A percentile compares a stretch with the other conserved stretches of the same genome.
Conservation (phyloP, 768 basidiomycete species). For the Calvatia gigantea region DNA sequence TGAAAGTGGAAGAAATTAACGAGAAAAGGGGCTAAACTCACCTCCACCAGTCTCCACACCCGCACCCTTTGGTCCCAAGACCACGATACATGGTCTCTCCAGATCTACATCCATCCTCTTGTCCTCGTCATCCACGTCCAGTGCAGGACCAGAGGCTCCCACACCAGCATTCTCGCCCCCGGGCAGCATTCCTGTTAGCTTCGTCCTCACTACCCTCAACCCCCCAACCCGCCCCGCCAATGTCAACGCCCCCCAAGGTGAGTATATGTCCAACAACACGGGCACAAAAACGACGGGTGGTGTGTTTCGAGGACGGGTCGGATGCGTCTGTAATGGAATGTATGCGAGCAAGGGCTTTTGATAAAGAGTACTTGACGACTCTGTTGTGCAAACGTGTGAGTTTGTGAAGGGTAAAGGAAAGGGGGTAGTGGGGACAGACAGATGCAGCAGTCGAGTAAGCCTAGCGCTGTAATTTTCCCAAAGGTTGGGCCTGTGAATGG, state of each 20-base stretch:
- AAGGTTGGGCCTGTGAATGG: neutral
- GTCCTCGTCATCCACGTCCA: slow-evolving; percentile 11
- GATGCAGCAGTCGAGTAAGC: slow-evolving; percentile 87
- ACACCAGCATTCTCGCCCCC: neutral
- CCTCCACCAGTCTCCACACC: too few relatives aligned
- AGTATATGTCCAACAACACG: slow-evolving; percentile 90
- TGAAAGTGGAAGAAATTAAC: too few relatives aligned
- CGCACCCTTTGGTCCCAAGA: neutral
- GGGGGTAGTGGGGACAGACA: slow-evolving; percentile 48
- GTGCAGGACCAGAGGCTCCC: slow-evolving; percentile 11
- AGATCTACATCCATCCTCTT: neutral
- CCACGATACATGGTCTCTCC: neutral
- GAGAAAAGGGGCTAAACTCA: too few relatives aligned
- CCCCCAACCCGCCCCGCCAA: neutral
- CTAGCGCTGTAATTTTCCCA: slow-evolving; percentile 27
- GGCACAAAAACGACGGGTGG: slow-evolving; percentile 91
- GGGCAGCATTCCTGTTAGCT: neutral
- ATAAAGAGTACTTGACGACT: slow-evolving; percentile 95
- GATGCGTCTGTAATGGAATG: slow-evolving; percentile 96
- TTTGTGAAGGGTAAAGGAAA: neutral
- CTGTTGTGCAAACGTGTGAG: slow-evolving; percentile 25
- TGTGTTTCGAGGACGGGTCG: slow-evolving; percentile 83
- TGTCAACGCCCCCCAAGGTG: slow-evolving; percentile 80
- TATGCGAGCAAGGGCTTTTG: slow-evolving; percentile 96
- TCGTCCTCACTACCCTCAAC: neutral